Percentiles rank a stretch among this genome's conserved stretches.
Evolutionary conservation across 1,284 basidiomycete species (phyloP).

Genomic region (Marasmius oreades): DNA sequence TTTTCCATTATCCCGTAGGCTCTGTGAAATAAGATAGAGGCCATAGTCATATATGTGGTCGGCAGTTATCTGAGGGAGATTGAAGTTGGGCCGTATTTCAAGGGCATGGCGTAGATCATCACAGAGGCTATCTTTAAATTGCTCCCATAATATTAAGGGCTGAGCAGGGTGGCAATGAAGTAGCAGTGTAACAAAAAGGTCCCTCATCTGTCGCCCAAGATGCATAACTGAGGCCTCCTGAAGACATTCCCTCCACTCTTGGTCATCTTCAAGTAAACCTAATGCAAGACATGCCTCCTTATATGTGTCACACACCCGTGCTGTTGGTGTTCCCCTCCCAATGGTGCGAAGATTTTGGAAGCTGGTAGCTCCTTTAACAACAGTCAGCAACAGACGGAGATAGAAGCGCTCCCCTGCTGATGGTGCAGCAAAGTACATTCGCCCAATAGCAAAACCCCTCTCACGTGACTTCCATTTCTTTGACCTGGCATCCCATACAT

Average conservation of each 20-base stretch:
- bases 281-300: slow-evolving; percentile 34
- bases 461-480: no score
- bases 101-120: slow-evolving; percentile 32
- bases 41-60: slow-evolving; percentile 32
- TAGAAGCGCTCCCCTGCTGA: slow-evolving; percentile 37
- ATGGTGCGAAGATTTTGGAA: slow-evolving; percentile 31
- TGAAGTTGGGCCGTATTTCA: slow-evolving; percentile 1
- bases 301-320: slow-evolving; percentile 25
- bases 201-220: no score
- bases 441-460: no score
- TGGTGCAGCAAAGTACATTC: no score
- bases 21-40: slow-evolving; percentile 30
- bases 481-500: no score
- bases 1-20: no score
- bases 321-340: no score
- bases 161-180: no score
- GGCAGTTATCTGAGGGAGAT: slow-evolving; percentile 15
- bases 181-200: no score
- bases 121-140: slow-evolving; percentile 32
- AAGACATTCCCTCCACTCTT: slow-evolving; percentile 39
- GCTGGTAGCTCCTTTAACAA: slow-evolving; percentile 31
- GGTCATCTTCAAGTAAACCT: slow-evolving; percentile 42
- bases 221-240: no score
- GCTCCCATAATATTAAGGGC: slow-evolving; percentile 34
- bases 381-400: slow-evolving; percentile 32